Evolutionary conservation across 2,329 filamentous ascomycete species (phyloP).

Genomic region (Waltergamsia citrina): DNA sequence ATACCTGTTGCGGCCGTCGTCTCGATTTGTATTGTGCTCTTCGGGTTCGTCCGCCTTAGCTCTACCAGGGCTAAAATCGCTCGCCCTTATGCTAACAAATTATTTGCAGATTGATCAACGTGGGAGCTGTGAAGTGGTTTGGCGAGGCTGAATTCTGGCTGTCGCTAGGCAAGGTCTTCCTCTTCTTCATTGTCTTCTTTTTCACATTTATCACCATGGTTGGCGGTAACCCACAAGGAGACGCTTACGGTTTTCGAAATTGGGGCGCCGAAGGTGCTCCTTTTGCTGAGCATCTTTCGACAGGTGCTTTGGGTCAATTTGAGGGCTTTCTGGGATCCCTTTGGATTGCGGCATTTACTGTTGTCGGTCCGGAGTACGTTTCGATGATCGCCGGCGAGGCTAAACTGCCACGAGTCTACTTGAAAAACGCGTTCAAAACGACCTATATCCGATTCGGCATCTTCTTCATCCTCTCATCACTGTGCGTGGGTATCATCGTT

Average conservation of each 20-base stretch:
- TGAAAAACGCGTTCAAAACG: constrained; percentile 41
- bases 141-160: constrained; percentile 32
- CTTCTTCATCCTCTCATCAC: constrained; percentile 58
- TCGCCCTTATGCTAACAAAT: not conserved
- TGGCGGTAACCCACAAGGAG: constrained; percentile 45
- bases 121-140: constrained; percentile 25
- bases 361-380: constrained; percentile 52
- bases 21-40: constrained; percentile 29
- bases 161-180: constrained; percentile 38
- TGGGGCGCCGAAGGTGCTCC: constrained; percentile 43
- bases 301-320: constrained; percentile 51
- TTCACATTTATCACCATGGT: constrained; percentile 49
- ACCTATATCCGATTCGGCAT: constrained; percentile 34
- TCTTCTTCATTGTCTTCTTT: constrained; percentile 48
- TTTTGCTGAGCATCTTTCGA: constrained; percentile 40
- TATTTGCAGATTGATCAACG: constrained; percentile 19
- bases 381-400: constrained; percentile 50
- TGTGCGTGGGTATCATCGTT: constrained; percentile 49
- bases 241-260: constrained; percentile 52
- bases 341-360: constrained; percentile 37
- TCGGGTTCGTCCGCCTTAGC: constrained; percentile 9
- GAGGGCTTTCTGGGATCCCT: constrained; percentile 47
- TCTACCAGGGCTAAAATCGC: not conserved
- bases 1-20: constrained; percentile 30
- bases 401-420: constrained; percentile 42